phyloP scores from a whole-genome alignment of 768 basidiomycete genomes.

The Holtermannia corniformis region DNA sequence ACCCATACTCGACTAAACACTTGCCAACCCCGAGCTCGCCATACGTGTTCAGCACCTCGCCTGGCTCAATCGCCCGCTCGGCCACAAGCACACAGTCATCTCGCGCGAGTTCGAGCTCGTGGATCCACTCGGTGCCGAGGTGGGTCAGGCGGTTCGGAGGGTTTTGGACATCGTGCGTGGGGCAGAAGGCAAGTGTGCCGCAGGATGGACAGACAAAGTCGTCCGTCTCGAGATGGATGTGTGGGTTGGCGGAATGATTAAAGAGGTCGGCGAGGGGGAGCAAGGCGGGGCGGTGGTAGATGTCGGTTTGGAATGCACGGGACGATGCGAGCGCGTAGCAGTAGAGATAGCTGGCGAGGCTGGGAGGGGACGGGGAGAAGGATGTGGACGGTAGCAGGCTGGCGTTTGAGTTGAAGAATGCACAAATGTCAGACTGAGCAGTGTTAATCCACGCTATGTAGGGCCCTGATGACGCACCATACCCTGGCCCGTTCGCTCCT shows the following conservation, averaged over 20 bases:
- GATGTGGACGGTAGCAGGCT: neutral
- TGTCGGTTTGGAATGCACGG: conserved; percentile 70
- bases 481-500: conserved; percentile 17
- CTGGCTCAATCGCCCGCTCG: conserved; percentile 4
- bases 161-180: conserved; percentile 1
- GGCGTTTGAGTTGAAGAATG: neutral
- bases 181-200: conserved; percentile 8
- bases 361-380: conserved; percentile 2
- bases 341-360: conserved; percentile 44
- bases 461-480: too few relatives aligned
- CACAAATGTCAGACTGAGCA: neutral
- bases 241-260: conserved; percentile 12
- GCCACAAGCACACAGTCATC: conserved; percentile 9
- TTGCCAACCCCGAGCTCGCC: conserved; percentile 12
- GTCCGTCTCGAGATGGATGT: conserved; percentile 15
- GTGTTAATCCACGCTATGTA: too few relatives aligned
- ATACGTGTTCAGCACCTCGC: conserved; percentile 14
- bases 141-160: neutral
- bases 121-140: neutral
- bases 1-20: conserved; percentile 9
- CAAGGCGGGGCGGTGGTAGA: conserved; percentile 67
- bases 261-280: conserved; percentile 67
- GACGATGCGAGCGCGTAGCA: conserved; percentile 64
- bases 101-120: neutral
- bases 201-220: conserved; percentile 14